phyloP scores from a whole-genome alignment of 2,329 filamentous ascomycete genomes.

The Fusarium coffeatum region DNA sequence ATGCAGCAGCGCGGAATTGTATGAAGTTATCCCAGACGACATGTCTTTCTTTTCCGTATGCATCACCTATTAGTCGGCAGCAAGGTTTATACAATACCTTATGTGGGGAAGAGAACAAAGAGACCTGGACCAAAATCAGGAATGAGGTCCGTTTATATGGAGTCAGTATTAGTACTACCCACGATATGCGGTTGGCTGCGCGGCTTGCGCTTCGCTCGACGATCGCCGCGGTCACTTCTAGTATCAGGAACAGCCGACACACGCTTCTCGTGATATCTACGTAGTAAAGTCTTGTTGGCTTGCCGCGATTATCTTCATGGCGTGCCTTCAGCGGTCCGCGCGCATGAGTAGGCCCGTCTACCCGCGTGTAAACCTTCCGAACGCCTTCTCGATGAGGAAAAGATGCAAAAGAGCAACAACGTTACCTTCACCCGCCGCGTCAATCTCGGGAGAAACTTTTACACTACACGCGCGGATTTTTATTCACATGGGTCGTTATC shows the following conservation, averaged over 20 bases:
- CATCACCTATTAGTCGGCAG: slow-evolving; percentile 18
- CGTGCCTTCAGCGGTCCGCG: slow-evolving; percentile 36
- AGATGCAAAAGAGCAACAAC: slow-evolving; percentile 8
- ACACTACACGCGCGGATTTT: slow-evolving; percentile 28
- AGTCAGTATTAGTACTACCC: slow-evolving; percentile 29
- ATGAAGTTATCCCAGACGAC: slow-evolving; percentile 30
- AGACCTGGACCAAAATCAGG: slow-evolving; percentile 17
- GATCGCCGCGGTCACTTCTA: slow-evolving; percentile 29
- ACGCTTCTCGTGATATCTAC: slow-evolving; percentile 9
- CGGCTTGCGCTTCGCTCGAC: slow-evolving; percentile 8
- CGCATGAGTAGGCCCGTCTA: slow-evolving; percentile 40
- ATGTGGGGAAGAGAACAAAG: slow-evolving; percentile 30
- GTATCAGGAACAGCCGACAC: slow-evolving; percentile 38
- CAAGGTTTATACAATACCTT: slow-evolving; percentile 10
- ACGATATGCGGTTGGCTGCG: slow-evolving; percentile 32
- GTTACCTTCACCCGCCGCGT: slow-evolving; percentile 28
- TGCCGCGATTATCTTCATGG: slow-evolving; percentile 26
- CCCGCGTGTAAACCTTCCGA: slow-evolving; percentile 30
- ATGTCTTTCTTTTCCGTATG: slow-evolving; percentile 29
- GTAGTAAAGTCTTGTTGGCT: slow-evolving; percentile 32
- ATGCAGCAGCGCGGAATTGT: slow-evolving; percentile 40
- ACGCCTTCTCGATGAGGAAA: slow-evolving; percentile 12
- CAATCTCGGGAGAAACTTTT: slow-evolving; percentile 10
- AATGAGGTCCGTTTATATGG: slow-evolving; percentile 23
- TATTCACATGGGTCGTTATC: slow-evolving; percentile 7